Percentiles rank a stretch among this genome's conserved stretches.
Conservation (phyloP, 352 stramenopile species). For the Phytophthora tentaculata region DNA sequence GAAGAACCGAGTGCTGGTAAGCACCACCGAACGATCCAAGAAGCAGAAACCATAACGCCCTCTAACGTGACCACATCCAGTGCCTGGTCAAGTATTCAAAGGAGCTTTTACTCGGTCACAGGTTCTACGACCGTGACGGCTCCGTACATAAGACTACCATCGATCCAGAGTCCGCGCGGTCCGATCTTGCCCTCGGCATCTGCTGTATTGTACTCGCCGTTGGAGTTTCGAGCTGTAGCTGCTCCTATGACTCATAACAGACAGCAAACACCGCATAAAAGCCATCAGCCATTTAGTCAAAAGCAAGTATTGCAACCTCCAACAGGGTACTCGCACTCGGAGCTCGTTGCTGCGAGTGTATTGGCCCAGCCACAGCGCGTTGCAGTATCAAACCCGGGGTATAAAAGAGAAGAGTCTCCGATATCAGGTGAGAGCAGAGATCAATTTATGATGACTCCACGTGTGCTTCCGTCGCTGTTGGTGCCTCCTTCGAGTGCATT, state of each 20-base stretch:
- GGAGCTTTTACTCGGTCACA: neutral
- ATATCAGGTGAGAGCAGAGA: conserved; percentile 4
- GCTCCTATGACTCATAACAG: neutral
- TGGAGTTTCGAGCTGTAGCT: conserved; percentile 8
- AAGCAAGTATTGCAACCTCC: conserved; percentile 12
- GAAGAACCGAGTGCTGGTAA: conserved; percentile 6
- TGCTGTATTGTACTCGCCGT: conserved; percentile 1
- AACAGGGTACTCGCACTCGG: conserved; percentile 38
- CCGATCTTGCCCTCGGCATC: conserved; percentile 11
- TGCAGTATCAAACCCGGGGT: conserved; percentile 2
- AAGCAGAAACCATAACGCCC: conserved; percentile 7
- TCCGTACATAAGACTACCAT: conserved; percentile 12
- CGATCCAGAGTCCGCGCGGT: conserved; percentile 23
- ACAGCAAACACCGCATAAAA: neutral
- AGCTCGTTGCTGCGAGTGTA: conserved; percentile 38
- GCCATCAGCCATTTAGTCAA: conserved; percentile 23
- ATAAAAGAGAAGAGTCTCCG: conserved; percentile 11
- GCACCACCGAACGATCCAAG: conserved; percentile 12
- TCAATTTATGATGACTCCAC: conserved; percentile 13
- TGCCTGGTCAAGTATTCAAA: conserved; percentile 9
- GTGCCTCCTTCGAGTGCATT: conserved; percentile 13
- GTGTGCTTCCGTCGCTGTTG: conserved; percentile 31
- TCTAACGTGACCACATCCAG: neutral
- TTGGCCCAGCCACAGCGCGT: conserved; percentile 26
- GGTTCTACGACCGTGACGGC: conserved; percentile 1